Evolutionary conservation across 2,329 filamentous ascomycete genomes (phyloP).

Genomic region (Ilyonectria robusta): DNA sequence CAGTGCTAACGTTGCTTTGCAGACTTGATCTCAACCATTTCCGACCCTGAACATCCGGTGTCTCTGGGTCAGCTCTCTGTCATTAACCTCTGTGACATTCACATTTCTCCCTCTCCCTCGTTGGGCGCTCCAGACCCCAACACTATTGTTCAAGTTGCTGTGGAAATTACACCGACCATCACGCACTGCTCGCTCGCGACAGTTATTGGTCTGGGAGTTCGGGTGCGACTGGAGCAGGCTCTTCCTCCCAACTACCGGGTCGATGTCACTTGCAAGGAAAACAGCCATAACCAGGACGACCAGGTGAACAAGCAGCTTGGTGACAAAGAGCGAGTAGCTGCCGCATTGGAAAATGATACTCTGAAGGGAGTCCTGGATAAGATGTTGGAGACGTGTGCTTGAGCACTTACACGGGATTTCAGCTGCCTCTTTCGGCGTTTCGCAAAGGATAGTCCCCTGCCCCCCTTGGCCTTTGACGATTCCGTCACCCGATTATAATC

Average conservation of each 20-base stretch:
- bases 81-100: constrained; percentile 95
- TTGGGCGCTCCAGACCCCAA: constrained; percentile 60
- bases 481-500: constrained; percentile 17
- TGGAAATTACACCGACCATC: constrained; percentile 95
- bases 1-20: constrained; percentile 39
- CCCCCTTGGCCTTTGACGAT: constrained; percentile 11
- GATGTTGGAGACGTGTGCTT: constrained; percentile 91
- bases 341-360: constrained; percentile 93
- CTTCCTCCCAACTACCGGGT: constrained; percentile 92
- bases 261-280: constrained; percentile 94
- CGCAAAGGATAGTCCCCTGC: constrained; percentile 4
- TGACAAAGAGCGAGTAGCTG: constrained; percentile 96
- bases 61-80: constrained; percentile 94
- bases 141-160: constrained; percentile 80
- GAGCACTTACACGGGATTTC: constrained; percentile 35
- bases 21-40: constrained; percentile 96
- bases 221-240: constrained; percentile 90
- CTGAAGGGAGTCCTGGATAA: constrained; percentile 90
- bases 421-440: constrained; percentile 7
- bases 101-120: constrained; percentile 69
- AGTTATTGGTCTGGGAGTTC: constrained; percentile 93
- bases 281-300: constrained; percentile 94
- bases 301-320: constrained; percentile 97
- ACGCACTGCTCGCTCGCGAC: constrained; percentile 97
- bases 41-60: constrained; percentile 95